Evolutionary conservation across 208 protist genomes (phyloP).

Genomic region (Leishmania tarentolae): DNA sequence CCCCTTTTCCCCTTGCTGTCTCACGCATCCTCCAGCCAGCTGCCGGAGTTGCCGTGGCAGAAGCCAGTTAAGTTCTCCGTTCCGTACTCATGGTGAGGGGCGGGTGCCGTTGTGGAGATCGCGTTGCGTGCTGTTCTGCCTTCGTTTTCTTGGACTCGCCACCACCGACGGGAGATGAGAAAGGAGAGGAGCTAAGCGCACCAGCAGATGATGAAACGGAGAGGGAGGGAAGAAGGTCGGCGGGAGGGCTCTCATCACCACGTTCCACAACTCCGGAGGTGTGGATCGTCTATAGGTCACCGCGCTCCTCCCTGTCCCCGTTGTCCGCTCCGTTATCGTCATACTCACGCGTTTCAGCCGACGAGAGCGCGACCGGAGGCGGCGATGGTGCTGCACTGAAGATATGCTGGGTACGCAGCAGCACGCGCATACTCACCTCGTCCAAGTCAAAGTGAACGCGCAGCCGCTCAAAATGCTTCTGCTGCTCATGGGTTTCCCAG

Average conservation of each 20-base stretch:
- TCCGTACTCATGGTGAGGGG: not conserved
- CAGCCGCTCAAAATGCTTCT: conserved; percentile 13
- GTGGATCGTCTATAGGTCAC: not conserved
- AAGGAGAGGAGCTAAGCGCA: not conserved
- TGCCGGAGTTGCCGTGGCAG: not conserved
- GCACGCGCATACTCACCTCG: conserved; percentile 17
- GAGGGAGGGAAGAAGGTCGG: not conserved
- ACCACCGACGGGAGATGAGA: no score
- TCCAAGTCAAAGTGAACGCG: conserved; percentile 28
- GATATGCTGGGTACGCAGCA: conserved; percentile 11
- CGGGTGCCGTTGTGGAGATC: not conserved
- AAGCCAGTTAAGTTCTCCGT: not conserved
- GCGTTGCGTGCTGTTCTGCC: not conserved
- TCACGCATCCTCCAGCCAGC: not conserved
- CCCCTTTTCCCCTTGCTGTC: not conserved
- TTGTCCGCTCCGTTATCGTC: not conserved
- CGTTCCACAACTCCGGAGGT: not conserved
- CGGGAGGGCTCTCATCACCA: not conserved
- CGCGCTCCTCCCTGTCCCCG: not conserved
- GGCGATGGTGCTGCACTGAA: not conserved
- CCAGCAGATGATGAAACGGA: not conserved
- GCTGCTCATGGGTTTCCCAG: conserved; percentile 29
- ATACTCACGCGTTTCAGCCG: not conserved
- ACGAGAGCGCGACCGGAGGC: not conserved
- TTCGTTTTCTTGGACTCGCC: not conserved